phyloP scores from a whole-genome alignment of 352 stramenopile species.

The Plasmopara muralis region DNA sequence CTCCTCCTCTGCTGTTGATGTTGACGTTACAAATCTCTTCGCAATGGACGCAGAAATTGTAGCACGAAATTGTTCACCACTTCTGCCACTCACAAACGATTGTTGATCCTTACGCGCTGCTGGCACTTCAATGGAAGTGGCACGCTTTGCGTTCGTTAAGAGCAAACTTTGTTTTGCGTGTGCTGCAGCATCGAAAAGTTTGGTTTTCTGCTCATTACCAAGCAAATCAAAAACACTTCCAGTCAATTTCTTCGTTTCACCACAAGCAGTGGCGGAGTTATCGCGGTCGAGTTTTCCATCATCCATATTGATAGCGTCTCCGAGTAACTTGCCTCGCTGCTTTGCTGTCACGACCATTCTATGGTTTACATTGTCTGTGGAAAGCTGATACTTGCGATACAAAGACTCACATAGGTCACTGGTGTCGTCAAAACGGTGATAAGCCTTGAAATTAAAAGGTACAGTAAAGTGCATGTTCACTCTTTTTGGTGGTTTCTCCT shows the following conservation, averaged over 20 bases:
- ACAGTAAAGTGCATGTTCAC: conserved; percentile 43
- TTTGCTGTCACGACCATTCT: conserved; percentile 40
- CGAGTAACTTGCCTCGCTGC: conserved; percentile 38
- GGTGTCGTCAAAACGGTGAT: conserved; percentile 42
- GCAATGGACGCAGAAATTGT: conserved; percentile 77
- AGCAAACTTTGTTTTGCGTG: conserved; percentile 24
- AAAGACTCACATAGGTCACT: conserved; percentile 22
- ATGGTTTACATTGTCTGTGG: conserved; percentile 28
- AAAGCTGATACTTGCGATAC: conserved; percentile 58
- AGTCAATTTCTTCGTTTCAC: conserved; percentile 1
- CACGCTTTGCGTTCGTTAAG: neutral
- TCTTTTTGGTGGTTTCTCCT: conserved; percentile 38
- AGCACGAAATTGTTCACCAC: conserved; percentile 49
- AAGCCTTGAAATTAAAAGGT: conserved; percentile 38
- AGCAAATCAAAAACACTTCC: conserved; percentile 63
- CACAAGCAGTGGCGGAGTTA: neutral
- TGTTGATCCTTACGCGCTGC: conserved; percentile 23
- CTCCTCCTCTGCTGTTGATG: conserved; percentile 9
- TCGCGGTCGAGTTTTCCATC: neutral
- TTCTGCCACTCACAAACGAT: conserved; percentile 26
- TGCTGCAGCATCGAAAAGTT: conserved; percentile 33
- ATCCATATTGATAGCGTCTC: conserved; percentile 8
- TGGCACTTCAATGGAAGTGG: neutral
- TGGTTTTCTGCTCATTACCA: conserved; percentile 33
- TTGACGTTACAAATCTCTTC: conserved; percentile 70